Evolutionary conservation across 192 early-diverging fungal species (phyloP).

Genomic region (Coemansia erecta): DNA sequence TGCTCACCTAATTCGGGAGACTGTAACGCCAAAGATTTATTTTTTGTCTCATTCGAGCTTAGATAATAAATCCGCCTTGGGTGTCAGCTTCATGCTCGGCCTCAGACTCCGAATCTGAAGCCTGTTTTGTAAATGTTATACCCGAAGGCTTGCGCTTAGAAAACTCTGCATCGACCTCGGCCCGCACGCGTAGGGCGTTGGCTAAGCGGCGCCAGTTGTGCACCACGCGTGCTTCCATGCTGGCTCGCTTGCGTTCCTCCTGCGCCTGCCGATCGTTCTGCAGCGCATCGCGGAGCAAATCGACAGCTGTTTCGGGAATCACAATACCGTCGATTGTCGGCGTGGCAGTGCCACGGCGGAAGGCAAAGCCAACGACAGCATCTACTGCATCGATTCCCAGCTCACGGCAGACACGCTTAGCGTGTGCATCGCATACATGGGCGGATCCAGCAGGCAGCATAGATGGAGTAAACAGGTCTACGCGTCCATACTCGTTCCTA

Average conservation of each 20-base stretch:
- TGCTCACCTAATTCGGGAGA: too few species aligned
- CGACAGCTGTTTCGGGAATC: constrained; percentile 13
- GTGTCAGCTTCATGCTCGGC: constrained; percentile 6
- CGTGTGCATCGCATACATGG: constrained; percentile 64
- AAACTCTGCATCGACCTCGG: constrained; percentile 45
- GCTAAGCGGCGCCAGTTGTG: constrained; percentile 32
- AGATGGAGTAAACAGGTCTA: constrained; percentile 76
- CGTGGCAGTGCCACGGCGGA: constrained; percentile 20
- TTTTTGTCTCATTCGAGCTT: not conserved
- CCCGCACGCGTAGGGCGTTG: constrained; percentile 38
- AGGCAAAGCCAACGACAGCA: constrained; percentile 69
- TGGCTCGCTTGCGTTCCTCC: not conserved
- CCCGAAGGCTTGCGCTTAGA: constrained; percentile 24
- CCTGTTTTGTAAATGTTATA: not conserved
- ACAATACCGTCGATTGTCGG: constrained; percentile 42
- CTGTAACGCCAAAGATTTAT: too few species aligned
- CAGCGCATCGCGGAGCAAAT: constrained; percentile 36
- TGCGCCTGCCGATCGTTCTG: constrained; percentile 6
- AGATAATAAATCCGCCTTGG: constrained; percentile 16
- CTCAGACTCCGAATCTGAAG: not conserved
- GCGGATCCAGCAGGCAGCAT: constrained; percentile 84
- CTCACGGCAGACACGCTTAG: constrained; percentile 65
- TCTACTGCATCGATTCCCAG: constrained; percentile 77
- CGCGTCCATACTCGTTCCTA: constrained; percentile 75
- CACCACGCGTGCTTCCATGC: constrained; percentile 20